Conservation (phyloP, 2,329 filamentous ascomycete genomes). For the Emmonsia crescens region DNA sequence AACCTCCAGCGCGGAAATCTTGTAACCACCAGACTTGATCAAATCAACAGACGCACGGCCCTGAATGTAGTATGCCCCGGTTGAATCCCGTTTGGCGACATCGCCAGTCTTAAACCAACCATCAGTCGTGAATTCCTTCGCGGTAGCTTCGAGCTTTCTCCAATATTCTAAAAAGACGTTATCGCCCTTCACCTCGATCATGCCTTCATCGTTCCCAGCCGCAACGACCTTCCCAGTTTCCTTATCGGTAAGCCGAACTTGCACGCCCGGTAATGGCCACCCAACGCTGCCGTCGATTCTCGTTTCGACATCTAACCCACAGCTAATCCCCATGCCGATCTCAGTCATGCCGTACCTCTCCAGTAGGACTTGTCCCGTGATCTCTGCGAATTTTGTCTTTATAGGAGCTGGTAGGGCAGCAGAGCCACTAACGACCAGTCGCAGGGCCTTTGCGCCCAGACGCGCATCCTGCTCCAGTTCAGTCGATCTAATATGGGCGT, state of each 20-base stretch:
- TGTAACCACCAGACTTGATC: conserved; percentile 47
- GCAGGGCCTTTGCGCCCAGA: conserved; percentile 24
- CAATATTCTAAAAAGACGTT: conserved; percentile 36
- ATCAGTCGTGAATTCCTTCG: conserved; percentile 36
- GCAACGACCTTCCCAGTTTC: conserved; percentile 24
- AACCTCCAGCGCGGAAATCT: conserved; percentile 45
- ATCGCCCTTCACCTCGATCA: conserved; percentile 34
- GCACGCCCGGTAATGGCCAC: conserved; percentile 37
- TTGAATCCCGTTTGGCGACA: conserved; percentile 26
- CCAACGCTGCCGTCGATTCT: conserved; percentile 40
- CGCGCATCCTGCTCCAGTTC: conserved; percentile 24
- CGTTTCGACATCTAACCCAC: conserved; percentile 29
- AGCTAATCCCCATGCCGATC: conserved; percentile 40
- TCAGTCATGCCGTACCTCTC: conserved; percentile 43
- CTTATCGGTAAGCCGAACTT: conserved; percentile 36
- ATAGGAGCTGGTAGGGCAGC: conserved; percentile 34
- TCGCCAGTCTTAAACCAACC: conserved; percentile 43
- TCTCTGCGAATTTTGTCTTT: conserved; percentile 31
- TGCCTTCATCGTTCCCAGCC: conserved; percentile 24
- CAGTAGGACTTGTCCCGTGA: conserved; percentile 34
- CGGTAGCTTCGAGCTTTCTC: conserved; percentile 36
- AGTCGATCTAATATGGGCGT: conserved; percentile 28
- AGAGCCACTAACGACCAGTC: conserved; percentile 33
- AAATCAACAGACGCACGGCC: conserved; percentile 44
- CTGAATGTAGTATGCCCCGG: conserved; percentile 42